Conservation (phyloP, 179 eudicot genomes). For the Spinacia oleracea region DNA sequence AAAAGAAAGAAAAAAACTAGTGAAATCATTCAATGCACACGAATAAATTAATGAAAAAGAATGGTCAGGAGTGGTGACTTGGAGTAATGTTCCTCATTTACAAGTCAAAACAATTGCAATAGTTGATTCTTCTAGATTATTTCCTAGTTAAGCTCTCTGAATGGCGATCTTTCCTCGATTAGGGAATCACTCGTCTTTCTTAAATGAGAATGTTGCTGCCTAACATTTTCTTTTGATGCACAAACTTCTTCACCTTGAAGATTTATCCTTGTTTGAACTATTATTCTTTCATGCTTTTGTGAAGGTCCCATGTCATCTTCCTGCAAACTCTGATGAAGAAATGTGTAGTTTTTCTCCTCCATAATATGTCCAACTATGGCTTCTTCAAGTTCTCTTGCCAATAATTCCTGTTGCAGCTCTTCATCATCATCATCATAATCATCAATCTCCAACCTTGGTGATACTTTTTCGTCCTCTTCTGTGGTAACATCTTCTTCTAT, state of each 20-base stretch:
- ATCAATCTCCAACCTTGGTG: conserved; percentile 17
- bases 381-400: conserved; percentile 58
- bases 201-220: conserved; percentile 11
- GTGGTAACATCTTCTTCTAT: conserved; percentile 18
- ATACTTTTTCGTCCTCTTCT: conserved; percentile 15
- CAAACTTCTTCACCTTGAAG: conserved; percentile 17
- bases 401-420: conserved; percentile 38
- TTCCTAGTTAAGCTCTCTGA: conserved; percentile 35
- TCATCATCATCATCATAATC: too few relatives aligned
- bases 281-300: conserved; percentile 1
- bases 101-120: conserved; percentile 7
- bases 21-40: conserved; percentile 3
- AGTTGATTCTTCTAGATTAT: neutral
- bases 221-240: conserved; percentile 29
- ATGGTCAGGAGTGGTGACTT: conserved; percentile 12
- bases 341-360: conserved; percentile 39
- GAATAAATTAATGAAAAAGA: conserved; percentile 1
- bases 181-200: conserved; percentile 25
- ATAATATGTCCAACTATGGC: conserved; percentile 56
- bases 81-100: conserved; percentile 17
- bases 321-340: conserved; percentile 28
- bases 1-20: neutral
- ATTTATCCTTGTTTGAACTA: conserved; percentile 4
- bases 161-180: conserved; percentile 37
- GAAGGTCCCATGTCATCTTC: conserved; percentile 13